These are phyloP conservation scores for Chamaecrista fasciculata DNA, from an alignment of 306 rosid species.

Conservation along the genomic window DNA sequence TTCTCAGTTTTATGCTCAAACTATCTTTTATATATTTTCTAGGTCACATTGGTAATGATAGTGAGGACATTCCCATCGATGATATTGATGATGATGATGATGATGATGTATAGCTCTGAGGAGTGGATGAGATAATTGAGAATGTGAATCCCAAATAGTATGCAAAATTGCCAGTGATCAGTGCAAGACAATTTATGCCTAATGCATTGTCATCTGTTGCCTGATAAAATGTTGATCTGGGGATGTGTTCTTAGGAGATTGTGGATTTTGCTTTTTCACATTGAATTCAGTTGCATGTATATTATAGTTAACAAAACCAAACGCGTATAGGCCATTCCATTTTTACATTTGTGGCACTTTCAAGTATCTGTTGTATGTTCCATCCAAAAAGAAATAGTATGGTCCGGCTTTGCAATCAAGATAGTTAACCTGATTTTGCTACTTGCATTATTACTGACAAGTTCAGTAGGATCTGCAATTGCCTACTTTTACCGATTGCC, in stretches of 20 bases:
- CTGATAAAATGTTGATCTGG: neutral
- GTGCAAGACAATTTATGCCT: neutral
- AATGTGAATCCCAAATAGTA: slow-evolving; percentile 14
- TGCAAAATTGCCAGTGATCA: slow-evolving; percentile 4
- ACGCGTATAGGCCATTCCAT: neutral
- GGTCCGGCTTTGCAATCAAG: too few relatives aligned
- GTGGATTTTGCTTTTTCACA: neutral
- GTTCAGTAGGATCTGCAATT: slow-evolving; percentile 2
- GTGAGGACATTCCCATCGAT: slow-evolving; percentile 78
- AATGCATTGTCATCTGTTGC: neutral
- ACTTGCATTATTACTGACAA: neutral
- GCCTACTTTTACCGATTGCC: neutral
- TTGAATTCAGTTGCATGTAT: slow-evolving; percentile 27
- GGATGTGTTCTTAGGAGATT: slow-evolving; percentile 4
- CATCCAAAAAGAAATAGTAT: too few relatives aligned
- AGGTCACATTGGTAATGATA: slow-evolving; percentile 42
- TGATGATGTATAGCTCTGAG: slow-evolving; percentile 40
- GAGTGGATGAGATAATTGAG: slow-evolving; percentile 38
- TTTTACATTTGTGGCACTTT: neutral
- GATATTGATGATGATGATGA: slow-evolving; percentile 74
- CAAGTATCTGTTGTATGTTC: neutral
- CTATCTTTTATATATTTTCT: slow-evolving; percentile 10
- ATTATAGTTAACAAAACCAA: neutral
- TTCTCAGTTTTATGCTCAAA: neutral
- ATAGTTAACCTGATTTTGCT: slow-evolving; percentile 7